Percentiles rank a stretch among this genome's conserved stretches.
Conservation (phyloP, 2,329 filamentous ascomycete species). For the Colletotrichum camelliae region DNA sequence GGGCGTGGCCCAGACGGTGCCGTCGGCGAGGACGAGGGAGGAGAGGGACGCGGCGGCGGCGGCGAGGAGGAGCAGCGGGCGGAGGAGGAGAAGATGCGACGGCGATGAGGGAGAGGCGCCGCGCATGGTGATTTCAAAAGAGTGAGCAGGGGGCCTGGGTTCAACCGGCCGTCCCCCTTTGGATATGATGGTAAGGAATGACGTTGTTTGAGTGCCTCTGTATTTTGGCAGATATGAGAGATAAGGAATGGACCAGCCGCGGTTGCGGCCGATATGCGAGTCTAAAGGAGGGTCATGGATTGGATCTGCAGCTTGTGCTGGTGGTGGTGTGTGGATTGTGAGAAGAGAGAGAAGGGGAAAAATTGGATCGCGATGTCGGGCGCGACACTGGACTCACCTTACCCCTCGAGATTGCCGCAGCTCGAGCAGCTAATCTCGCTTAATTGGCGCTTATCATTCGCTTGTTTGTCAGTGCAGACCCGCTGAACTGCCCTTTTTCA, state of each 20-base stretch:
- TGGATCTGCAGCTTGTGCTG: constrained; percentile 8
- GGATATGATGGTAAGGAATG: not conserved
- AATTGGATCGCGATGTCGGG: not conserved
- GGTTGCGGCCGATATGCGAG: constrained; percentile 8
- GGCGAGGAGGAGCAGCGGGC: not conserved
- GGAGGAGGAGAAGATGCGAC: not conserved
- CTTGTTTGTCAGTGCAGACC: not conserved
- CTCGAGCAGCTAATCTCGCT: constrained; percentile 4
- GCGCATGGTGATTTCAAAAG: constrained; percentile 2
- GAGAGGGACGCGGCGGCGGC: not conserved
- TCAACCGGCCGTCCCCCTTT: not conserved
- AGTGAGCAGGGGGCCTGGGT: not conserved
- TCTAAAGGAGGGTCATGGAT: constrained; percentile 14
- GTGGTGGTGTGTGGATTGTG: constrained; percentile 5
- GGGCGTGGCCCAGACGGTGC: constrained; percentile 41
- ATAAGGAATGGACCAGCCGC: constrained; percentile 17
- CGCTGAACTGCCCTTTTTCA: constrained; percentile 2
- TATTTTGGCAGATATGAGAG: not conserved
- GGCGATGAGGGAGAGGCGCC: constrained; percentile 13
- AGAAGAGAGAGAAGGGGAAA: not conserved
- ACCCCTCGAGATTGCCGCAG: not conserved
- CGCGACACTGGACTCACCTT: not conserved
- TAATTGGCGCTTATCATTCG: constrained; percentile 2
- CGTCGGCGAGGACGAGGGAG: constrained; percentile 1
- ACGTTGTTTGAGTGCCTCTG: not conserved